Evolutionary conservation across 1,284 basidiomycete genomes (phyloP).

Genomic region (Afroboletus lepidellus): DNA sequence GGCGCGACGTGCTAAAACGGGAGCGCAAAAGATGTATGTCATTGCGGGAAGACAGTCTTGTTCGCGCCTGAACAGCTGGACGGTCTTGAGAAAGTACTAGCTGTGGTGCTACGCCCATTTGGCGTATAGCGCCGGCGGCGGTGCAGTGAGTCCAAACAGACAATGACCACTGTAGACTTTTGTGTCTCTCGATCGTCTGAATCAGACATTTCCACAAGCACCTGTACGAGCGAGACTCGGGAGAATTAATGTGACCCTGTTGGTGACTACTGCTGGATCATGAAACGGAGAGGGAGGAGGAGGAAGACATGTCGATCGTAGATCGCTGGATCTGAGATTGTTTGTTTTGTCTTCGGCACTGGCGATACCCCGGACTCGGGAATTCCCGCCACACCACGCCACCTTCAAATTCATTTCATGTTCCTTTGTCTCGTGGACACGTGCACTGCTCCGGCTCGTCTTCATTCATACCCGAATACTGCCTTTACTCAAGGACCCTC

Average conservation of each 20-base stretch:
- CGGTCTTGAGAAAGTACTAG: constrained; percentile 8
- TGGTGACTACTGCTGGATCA: not conserved
- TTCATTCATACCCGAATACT: constrained; percentile 21
- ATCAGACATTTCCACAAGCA: not conserved
- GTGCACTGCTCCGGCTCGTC: constrained; percentile 16
- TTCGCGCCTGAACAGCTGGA: not conserved
- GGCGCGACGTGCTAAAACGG: constrained; percentile 16
- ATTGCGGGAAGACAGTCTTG: constrained; percentile 6
- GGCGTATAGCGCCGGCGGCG: constrained; percentile 15
- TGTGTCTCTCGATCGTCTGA: not conserved
- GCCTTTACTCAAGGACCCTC: constrained; percentile 4
- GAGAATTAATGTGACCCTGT: not conserved
- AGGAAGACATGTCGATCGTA: constrained; percentile 13
- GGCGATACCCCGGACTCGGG: constrained; percentile 33
- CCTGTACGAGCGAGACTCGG: not conserved
- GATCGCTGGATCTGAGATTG: constrained; percentile 33
- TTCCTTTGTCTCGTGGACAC: not conserved
- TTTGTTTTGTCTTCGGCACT: constrained; percentile 34
- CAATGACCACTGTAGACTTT: not conserved
- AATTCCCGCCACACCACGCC: constrained; percentile 21
- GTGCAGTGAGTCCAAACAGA: constrained; percentile 12
- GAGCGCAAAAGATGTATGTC: constrained; percentile 12
- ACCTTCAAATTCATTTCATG: not conserved
- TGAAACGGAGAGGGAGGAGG: not conserved
- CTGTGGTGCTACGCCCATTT: constrained; percentile 10